These are phyloP conservation scores for Mesembryanthemum crystallinum DNA, from an alignment of 148 eudicot genomes.

Conservation along the genomic window DNA sequence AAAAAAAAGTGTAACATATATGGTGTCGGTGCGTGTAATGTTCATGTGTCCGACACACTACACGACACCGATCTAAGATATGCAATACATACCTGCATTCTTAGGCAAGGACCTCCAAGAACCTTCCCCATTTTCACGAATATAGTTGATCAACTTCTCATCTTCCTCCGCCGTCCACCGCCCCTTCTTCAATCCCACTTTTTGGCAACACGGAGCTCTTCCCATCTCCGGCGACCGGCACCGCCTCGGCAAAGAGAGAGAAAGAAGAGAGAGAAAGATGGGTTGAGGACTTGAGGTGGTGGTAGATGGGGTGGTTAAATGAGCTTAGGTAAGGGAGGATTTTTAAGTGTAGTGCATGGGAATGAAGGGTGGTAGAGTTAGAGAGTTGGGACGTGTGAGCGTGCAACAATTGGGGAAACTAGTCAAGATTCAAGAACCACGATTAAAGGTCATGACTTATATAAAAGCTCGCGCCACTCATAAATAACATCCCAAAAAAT, in stretches of 20 bases:
- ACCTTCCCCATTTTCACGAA: constrained; percentile 61
- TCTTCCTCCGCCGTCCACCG: constrained; percentile 76
- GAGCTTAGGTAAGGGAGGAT: neutral
- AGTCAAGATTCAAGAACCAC: too few relatives aligned
- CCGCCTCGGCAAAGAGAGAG: neutral
- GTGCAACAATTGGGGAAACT: too few relatives aligned
- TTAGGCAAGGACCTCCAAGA: constrained; percentile 80
- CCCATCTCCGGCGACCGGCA: constrained; percentile 37
- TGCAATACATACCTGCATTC: constrained; percentile 49
- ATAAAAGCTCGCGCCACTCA: too few relatives aligned
- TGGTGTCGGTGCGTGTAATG: too few relatives aligned
- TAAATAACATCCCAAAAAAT: too few relatives aligned
- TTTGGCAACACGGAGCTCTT: constrained; percentile 80
- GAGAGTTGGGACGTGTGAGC: too few relatives aligned
- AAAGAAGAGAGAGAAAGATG: neutral
- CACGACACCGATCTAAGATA: neutral
- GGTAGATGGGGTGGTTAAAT: neutral
- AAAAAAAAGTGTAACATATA: too few relatives aligned
- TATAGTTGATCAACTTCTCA: constrained; percentile 45
- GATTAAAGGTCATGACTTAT: too few relatives aligned
- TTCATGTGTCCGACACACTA: too few relatives aligned
- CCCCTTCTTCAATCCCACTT: constrained; percentile 63
- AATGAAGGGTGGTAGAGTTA: too few relatives aligned
- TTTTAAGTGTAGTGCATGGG: neutral
- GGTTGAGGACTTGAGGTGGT: too few relatives aligned